Base-by-base conservation (phyloP, 495 filamentous ascomycete species). In the Hyaloscypha finlandica region DNA sequence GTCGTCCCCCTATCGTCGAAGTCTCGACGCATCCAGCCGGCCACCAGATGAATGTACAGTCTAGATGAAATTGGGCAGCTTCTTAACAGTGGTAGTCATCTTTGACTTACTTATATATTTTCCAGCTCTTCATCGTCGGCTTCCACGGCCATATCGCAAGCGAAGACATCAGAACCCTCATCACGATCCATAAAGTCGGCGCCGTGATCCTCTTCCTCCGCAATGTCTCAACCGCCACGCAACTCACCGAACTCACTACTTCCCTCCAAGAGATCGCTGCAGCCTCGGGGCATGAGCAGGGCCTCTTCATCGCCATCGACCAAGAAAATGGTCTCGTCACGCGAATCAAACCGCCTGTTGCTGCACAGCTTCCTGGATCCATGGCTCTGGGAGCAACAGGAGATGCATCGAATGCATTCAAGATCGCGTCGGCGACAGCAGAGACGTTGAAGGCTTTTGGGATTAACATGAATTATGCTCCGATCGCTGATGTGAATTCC, bases 301-400 rank as follows among this genome's bases (percentile, higher is more conserved):
- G 91, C 19, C 80, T 97, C 29, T 81, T 92, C 65, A 96, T 97
- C 70, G 91, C 89, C 12, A 76, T 96, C 55, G 93, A 97, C 74
- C 93, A 97, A 71, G 93, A 97, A 76, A 97, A 97, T 89, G 93
- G 93, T 48, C 92, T 93, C 6, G 92, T 97, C 73, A 96, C 96
- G 77, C 39, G 81, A 8, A 81, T 84, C 32, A 76, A 75, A 30
- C 77, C 79, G 9, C 81, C 81, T 16, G 76, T 81, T 32, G 80
- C 77, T 42, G 67, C 77, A 4, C 81, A 82, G 51, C 64, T 89
- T 89, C 68, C 93, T 93, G 75, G 96, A 91, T 70, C 92, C 90
- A 53, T 94, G 93, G 91, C 92, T 30, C 83, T 96, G 67, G 91
- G 91, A 31, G 93, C 93, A 1, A 92, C 92, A 16, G 90, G 91